phyloP scores from a whole-genome alignment of 345 rosid genomes.

The Clarkia xantiana region DNA sequence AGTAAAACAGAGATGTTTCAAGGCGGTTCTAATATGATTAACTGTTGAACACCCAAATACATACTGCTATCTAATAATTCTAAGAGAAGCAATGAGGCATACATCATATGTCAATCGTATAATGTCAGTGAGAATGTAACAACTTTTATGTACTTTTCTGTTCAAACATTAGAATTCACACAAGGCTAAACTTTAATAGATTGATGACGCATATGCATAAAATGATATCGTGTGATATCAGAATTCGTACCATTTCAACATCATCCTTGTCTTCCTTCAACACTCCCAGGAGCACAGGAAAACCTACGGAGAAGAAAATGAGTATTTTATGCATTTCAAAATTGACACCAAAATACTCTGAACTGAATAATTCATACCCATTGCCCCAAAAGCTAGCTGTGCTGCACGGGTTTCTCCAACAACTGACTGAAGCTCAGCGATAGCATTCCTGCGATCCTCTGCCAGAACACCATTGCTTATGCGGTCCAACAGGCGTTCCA shows the following conservation, averaged over 20 bases:
- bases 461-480: conserved; percentile 76
- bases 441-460: conserved; percentile 83
- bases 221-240: conserved; percentile 1
- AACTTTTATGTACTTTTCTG: no score
- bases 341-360: neutral
- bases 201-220: neutral
- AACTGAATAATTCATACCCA: conserved; percentile 34
- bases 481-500: conserved; percentile 83
- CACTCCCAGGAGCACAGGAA: conserved; percentile 75
- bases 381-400: conserved; percentile 83
- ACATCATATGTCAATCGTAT: no score
- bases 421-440: conserved; percentile 77
- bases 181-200: neutral
- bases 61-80: no score
- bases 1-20: no score
- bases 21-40: no score
- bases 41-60: no score
- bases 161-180: neutral
- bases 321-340: conserved; percentile 3
- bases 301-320: conserved; percentile 41
- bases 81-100: no score
- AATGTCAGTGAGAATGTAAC: no score
- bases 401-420: conserved; percentile 78
- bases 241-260: conserved; percentile 61
- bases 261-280: conserved; percentile 84